Conservation (phyloP, 139 green algal genomes). For the Chlamydomonas applanata region DNA sequence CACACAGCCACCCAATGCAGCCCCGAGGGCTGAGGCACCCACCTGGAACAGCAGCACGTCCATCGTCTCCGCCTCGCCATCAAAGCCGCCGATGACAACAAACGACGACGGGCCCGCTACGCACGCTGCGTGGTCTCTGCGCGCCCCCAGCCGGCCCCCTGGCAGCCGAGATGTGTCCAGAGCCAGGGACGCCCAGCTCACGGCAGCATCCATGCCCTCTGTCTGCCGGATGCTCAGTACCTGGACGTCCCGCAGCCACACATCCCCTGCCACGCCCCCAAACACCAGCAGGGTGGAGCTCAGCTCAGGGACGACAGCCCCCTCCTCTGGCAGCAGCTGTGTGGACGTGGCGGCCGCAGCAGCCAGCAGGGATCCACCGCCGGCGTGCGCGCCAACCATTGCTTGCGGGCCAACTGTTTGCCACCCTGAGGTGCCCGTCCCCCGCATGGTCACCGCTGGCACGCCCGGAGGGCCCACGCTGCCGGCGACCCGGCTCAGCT, state of each 20-base stretch:
- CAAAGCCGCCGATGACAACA: slow-evolving; percentile 44
- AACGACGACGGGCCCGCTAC: slow-evolving; percentile 29
- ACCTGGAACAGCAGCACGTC: slow-evolving; percentile 7
- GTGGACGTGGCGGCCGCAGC: not conserved
- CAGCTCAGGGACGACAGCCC: slow-evolving; percentile 9
- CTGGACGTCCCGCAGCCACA: slow-evolving; percentile 37
- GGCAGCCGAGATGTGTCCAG: not conserved
- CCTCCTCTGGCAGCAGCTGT: slow-evolving; percentile 14
- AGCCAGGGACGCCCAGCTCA: not conserved
- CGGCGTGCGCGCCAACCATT: not conserved
- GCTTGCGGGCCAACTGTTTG: not conserved
- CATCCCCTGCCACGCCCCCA: slow-evolving; percentile 27
- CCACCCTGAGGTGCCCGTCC: not conserved
- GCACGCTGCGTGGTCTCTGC: slow-evolving; percentile 29
- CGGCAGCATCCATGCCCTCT: not conserved
- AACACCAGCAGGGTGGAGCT: slow-evolving; percentile 32
- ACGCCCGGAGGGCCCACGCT: too few relatives aligned
- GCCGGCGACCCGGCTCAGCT: not conserved
- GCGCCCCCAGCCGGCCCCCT: slow-evolving; percentile 5
- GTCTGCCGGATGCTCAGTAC: slow-evolving; percentile 26
- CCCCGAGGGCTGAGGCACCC: not conserved
- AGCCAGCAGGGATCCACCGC: not conserved
- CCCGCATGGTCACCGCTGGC: too few relatives aligned
- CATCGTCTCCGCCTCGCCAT: slow-evolving; percentile 28
- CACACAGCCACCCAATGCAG: too few relatives aligned